Evolutionary conservation across 345 rosid species (phyloP).

Genomic region (Dipteronia dyeriana): DNA sequence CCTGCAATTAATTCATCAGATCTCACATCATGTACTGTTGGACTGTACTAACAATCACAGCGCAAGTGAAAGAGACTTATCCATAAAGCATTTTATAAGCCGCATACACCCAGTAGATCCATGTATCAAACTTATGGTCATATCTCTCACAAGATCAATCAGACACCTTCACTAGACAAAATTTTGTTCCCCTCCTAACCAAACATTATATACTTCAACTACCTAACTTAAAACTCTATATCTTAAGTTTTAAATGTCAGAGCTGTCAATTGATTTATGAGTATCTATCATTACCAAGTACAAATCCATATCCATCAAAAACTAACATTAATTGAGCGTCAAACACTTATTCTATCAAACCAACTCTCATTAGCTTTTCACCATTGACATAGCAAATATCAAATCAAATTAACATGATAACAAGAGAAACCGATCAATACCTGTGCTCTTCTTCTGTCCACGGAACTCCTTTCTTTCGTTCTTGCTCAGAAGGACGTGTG

Average conservation of each 20-base stretch:
- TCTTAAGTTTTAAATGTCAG: background rate
- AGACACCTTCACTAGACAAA: slow-evolving; percentile 5
- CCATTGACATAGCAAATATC: background rate
- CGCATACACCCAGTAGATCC: background rate
- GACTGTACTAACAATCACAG: slow-evolving; percentile 7
- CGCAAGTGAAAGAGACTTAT: background rate
- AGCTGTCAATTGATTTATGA: background rate
- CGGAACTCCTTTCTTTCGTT: slow-evolving; percentile 97
- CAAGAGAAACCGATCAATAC: slow-evolving; percentile 33
- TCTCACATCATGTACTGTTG: slow-evolving; percentile 19
- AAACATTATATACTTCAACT: background rate
- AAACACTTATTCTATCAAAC: background rate
- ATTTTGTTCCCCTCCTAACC: background rate
- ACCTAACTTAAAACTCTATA: background rate
- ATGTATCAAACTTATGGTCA: background rate
- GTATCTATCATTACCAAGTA: background rate
- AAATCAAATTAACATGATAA: background rate
- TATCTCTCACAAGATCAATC: background rate
- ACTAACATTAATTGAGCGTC: background rate
- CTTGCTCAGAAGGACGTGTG: slow-evolving; percentile 68
- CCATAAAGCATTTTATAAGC: background rate
- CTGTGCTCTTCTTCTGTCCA: slow-evolving; percentile 99
- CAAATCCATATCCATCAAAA: slow-evolving; percentile 3
- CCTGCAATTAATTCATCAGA: slow-evolving; percentile 43
- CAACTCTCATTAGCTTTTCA: slow-evolving; percentile 1